Base-by-base conservation (phyloP, 208 protist genomes). In the Ichthyophonus hoferi region DNA sequence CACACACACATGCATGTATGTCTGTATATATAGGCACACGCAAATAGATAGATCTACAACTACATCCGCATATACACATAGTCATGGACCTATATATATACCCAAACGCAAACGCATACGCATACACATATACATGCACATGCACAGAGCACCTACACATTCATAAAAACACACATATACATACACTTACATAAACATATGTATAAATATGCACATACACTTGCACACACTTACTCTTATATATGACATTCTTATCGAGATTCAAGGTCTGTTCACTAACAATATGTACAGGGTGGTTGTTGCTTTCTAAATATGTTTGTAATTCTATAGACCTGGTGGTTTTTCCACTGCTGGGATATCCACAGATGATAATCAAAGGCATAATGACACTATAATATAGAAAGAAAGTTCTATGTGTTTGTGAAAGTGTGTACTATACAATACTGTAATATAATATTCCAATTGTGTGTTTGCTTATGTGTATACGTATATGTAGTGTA, bases 331-430 rank as follows among this genome's bases (percentile, higher is more conserved):
- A 58, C 12, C 88, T 58, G 1, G 34, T 42, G 39, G 43, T 86
- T 40, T 90, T 90, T 1, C 88, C 88, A 58, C 79, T 87, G 24
- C 33, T 58, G 1, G 88, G 88, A 41, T 81, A 79, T 3, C 88
- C 88, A 17, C 79, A 90, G 34, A 90, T 42, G 17, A 90, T 7
- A 2, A 90, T 40, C 31, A 90, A 40, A 81, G 88, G 88, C 88
- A 90, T 90, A 31, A n/a, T n/a, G n/a, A n/a, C n/a, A n/a, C n/a
- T n/a, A n/a, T n/a, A n/a, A n/a, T n/a, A n/a, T n/a, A n/a, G n/a
- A n/a, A n/a, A n/a, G n/a, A n/a, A n/a, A n/a, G n/a, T n/a, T n/a
- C n/a, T n/a, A n/a, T n/a, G n/a, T n/a, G n/a, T n/a, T n/a, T n/a
- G n/a, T n/a, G n/a, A n/a, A n/a, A n/a, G n/a, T n/a, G n/a, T n/a